Evolutionary conservation across 345 rosid genomes (phyloP), one percentile per base, ranked within the genome.

Genomic region (Sisymbrium altissimum): DNA sequence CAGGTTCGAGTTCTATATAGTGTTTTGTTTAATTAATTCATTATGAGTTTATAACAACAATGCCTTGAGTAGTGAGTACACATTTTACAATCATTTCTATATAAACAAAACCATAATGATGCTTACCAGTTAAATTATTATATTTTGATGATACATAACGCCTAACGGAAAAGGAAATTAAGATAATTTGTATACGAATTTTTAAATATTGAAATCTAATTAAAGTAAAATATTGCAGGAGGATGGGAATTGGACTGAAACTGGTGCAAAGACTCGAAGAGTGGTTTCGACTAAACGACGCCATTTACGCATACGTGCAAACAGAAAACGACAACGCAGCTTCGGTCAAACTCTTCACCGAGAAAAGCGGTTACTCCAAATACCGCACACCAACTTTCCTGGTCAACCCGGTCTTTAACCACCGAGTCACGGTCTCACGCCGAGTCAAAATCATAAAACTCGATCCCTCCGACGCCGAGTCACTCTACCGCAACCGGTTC

Each of bases 381-480:
- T 87, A 89, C 90, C 99, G 99, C 12, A 92, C 98, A 2, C 98
- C 98, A 0, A 78, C 87, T 13, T 74, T 92, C 70, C 81, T 95
- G 43, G 97, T 95, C 80, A 89, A 95, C 81, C 99, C 99, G 4
- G 97, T 92, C 7, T 88, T 82, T 49, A 97, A 96, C 64, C 98
- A 92, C 82, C 88, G 88, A 29, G 63, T 83, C 64, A 27, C 77
- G 6, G 79, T 89, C 55, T 82, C 93, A 2, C 75, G 58, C 70
- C 80, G 76, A 15, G 80, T 88, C 72, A 54, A 86, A 62, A 25
- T 95, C 75, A 46, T 90, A 70, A 27, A 63, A 27, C 87, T 95
- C 73, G 2, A 74, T 13, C 73, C 87, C 1, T 59, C 56, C 60
- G 96, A 83, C 67, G 97, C 99, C 0, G 98, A 90, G 69, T 14